These are phyloP conservation scores for Ramularia collo-cygni DNA, from an alignment of 2,329 filamentous ascomycete species.

Conservation along the genomic window DNA sequence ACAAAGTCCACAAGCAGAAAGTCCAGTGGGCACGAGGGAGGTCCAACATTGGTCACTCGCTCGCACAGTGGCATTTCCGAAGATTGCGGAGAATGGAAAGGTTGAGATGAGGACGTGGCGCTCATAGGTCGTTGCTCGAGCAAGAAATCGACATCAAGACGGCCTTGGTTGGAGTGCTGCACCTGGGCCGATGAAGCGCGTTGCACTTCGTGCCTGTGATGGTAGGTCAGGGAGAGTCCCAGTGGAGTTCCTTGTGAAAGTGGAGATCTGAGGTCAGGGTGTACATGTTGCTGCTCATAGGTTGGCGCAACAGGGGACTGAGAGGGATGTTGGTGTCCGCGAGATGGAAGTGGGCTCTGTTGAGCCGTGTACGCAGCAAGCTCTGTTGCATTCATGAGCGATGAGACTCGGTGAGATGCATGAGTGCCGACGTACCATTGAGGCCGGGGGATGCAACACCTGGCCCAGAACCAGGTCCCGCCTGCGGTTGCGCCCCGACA, in stretches of 20 bases:
- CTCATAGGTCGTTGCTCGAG: constrained; percentile 45
- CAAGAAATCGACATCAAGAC: constrained; percentile 66
- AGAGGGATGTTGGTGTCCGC: no score
- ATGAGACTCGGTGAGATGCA: constrained; percentile 6
- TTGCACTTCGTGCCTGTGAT: no score
- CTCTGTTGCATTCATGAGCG: constrained; percentile 29
- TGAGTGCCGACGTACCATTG: constrained; percentile 24
- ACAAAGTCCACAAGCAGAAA: constrained; percentile 74
- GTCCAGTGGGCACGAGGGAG: constrained; percentile 70
- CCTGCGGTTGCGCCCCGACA: constrained; percentile 18
- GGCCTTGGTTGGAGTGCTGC: constrained; percentile 43
- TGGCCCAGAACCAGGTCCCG: constrained; percentile 13
- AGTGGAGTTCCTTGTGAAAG: constrained; percentile 3
- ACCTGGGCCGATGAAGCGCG: no score
- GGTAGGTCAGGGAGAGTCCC: no score
- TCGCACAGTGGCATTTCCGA: constrained; percentile 26
- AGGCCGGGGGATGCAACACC: constrained; percentile 17
- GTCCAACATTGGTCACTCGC: constrained; percentile 47
- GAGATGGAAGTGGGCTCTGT: constrained; percentile 35
- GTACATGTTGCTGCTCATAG: constrained; percentile 23
- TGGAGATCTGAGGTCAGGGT: constrained; percentile 28
- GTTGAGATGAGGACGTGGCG: constrained; percentile 17
- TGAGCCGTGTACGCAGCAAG: constrained; percentile 41
- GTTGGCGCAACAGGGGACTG: background rate
- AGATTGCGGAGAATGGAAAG: constrained; percentile 7